These are phyloP conservation scores for Colletotrichum navitas DNA, from an alignment of 2,329 filamentous ascomycete species.

Conservation along the genomic window DNA sequence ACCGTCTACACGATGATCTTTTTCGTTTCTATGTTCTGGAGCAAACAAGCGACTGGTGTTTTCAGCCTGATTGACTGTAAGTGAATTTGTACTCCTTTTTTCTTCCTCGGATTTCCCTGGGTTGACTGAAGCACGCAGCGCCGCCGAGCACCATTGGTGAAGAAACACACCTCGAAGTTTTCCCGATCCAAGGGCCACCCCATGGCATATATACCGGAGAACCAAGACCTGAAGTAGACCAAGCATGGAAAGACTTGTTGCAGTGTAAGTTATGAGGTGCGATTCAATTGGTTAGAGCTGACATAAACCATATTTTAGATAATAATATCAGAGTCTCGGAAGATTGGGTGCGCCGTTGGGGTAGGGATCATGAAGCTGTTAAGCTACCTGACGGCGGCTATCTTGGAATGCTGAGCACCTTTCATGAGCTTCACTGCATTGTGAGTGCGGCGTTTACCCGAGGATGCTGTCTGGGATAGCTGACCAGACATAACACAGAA, in stretches of 20 bases:
- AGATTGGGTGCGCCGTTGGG: conserved; percentile 37
- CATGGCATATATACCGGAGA: conserved; percentile 37
- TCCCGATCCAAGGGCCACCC: conserved; percentile 38
- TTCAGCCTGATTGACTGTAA: conserved; percentile 37
- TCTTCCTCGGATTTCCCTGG: no score
- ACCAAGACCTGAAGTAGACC: conserved; percentile 35
- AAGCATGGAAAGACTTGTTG: conserved; percentile 37
- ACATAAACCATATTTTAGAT: neutral
- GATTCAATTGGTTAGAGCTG: neutral
- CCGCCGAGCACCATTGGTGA: conserved; percentile 25
- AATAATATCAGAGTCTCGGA: conserved; percentile 40
- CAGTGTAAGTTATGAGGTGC: conserved; percentile 8
- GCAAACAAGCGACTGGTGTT: neutral
- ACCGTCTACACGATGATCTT: conserved; percentile 27
- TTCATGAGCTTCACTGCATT: conserved; percentile 40
- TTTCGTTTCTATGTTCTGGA: neutral
- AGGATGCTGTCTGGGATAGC: neutral
- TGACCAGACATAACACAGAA: conserved; percentile 18
- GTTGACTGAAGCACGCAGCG: conserved; percentile 13
- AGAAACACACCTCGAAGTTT: conserved; percentile 33
- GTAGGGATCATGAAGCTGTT: conserved; percentile 35
- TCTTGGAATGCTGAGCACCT: conserved; percentile 39
- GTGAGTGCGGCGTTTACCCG: neutral
- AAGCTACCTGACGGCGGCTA: conserved; percentile 39
- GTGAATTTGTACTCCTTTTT: neutral